Percentiles rank a stretch among this genome's conserved stretches.
phyloP scores from a whole-genome alignment of 2,329 filamentous ascomycete genomes.

The Fusarium pilosicola region DNA sequence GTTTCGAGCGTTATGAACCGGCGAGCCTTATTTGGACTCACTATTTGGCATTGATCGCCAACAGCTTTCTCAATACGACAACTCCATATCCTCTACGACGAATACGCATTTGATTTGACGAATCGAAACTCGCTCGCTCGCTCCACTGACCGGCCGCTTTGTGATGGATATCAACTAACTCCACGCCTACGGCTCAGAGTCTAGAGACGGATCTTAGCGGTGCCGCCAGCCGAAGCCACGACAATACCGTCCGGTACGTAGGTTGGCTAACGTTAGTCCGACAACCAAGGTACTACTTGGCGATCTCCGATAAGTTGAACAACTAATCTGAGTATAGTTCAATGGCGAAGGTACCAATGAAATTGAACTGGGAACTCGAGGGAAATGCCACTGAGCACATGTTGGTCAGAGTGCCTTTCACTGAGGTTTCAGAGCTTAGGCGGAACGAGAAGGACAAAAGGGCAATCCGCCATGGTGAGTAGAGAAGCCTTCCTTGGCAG shows the following conservation, averaged over 20 bases:
- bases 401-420: background rate
- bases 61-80: background rate
- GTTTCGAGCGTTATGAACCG: slow-evolving; percentile 10
- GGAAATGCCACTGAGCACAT: background rate
- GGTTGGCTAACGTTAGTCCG: background rate
- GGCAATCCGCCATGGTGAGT: background rate
- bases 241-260: background rate
- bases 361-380: background rate
- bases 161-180: background rate
- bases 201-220: slow-evolving; percentile 16
- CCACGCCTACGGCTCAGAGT: background rate
- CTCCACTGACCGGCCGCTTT: background rate
- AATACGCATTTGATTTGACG: background rate
- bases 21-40: slow-evolving; percentile 4
- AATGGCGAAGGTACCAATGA: background rate
- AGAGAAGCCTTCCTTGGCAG: slow-evolving; percentile 8
- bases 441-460: background rate
- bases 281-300: background rate
- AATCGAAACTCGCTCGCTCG: slow-evolving; percentile 18
- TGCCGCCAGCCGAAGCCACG: slow-evolving; percentile 20
- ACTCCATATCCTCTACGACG: slow-evolving; percentile 2
- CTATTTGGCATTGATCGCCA: background rate
- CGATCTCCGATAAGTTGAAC: background rate
- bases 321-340: background rate
- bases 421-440: background rate